phyloP scores from a whole-genome alignment of 768 basidiomycete species.

The Mycena floridula region DNA sequence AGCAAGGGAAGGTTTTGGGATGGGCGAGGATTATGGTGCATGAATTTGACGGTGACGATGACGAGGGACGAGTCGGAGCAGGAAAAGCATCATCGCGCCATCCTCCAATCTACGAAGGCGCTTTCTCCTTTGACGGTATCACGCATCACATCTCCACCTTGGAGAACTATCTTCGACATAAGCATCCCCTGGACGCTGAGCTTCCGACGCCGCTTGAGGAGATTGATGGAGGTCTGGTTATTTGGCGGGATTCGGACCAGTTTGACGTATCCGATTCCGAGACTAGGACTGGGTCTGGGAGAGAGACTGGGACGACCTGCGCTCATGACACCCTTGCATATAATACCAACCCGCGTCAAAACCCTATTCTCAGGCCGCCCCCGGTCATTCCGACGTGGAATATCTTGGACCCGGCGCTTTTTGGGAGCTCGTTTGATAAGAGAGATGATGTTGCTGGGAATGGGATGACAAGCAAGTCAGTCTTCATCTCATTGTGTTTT shows the following conservation, averaged over 20 bases:
- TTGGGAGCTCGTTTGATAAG: constrained; percentile 30
- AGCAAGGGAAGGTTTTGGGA: constrained; percentile 48
- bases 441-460: constrained; percentile 53
- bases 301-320: constrained; percentile 26
- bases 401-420: too few species aligned
- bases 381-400: too few species aligned
- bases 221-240: constrained; percentile 51
- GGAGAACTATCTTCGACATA: constrained; percentile 64
- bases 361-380: constrained; percentile 53
- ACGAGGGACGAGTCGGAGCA: constrained; percentile 22
- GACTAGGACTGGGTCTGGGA: constrained; percentile 56
- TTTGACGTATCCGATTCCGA: constrained; percentile 39
- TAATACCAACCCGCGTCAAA: constrained; percentile 54
- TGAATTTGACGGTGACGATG: too few species aligned
- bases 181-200: constrained; percentile 42
- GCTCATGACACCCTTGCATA: constrained; percentile 21
- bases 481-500: constrained; percentile 6
- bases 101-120: constrained; percentile 66
- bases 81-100: constrained; percentile 39
- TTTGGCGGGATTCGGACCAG: constrained; percentile 72
- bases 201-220: background rate
- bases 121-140: constrained; percentile 63
- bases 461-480: constrained; percentile 50
- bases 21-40: constrained; percentile 78
- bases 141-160: constrained; percentile 66